Percentiles rank a stretch among this genome's conserved stretches.
Evolutionary conservation across 805 yeast genomes (phyloP).

Genomic region (Barnettozyma pratensis): DNA sequence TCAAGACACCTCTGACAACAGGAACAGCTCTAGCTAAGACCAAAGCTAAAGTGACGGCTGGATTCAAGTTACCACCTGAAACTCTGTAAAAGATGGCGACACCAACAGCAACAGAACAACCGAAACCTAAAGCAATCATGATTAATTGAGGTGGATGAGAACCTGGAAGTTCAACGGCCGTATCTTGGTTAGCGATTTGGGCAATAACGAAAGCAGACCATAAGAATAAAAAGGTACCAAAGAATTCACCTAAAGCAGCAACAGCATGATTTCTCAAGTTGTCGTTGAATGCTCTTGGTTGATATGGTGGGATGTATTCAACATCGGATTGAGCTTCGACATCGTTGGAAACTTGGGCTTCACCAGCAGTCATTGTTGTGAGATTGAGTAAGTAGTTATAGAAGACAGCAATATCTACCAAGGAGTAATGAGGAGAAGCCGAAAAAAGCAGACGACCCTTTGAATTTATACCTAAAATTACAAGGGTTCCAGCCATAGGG

Average conservation of each 20-base stretch:
- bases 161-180: constrained; percentile 30
- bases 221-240: constrained; percentile 80
- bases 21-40: constrained; percentile 69
- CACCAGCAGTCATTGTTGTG: constrained; percentile 12
- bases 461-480: neutral
- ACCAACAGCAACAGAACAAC: constrained; percentile 75
- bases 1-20: constrained; percentile 62
- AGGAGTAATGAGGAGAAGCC: no score
- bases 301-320: constrained; percentile 35
- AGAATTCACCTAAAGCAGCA: constrained; percentile 75
- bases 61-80: constrained; percentile 88
- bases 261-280: constrained; percentile 53
- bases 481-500: no score
- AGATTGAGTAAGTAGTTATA: neutral
- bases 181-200: constrained; percentile 68
- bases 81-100: constrained; percentile 66
- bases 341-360: constrained; percentile 20
- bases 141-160: constrained; percentile 63
- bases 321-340: constrained; percentile 35
- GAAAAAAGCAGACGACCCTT: no score
- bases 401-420: neutral
- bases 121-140: constrained; percentile 84
- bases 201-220: constrained; percentile 82
- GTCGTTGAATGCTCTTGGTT: constrained; percentile 34
- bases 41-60: constrained; percentile 76